Base-by-base conservation (phyloP, 179 eudicot genomes). In the Heliamphora pulchella region DNA sequence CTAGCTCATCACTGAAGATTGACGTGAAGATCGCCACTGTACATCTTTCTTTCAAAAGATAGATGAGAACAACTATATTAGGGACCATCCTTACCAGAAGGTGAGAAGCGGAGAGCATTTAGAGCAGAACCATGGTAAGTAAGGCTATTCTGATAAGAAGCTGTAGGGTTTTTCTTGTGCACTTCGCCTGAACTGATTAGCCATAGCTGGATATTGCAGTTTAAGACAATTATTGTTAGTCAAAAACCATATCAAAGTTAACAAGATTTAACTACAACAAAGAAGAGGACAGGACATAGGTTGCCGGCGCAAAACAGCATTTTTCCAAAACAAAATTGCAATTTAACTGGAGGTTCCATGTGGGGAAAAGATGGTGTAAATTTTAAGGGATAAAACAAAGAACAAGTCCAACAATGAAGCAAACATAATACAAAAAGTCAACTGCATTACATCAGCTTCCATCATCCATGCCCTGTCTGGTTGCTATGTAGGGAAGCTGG, bases 101-200 rank as follows among this genome's bases (percentile, higher is more conserved):
- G 98, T 39, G 98, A 87, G 83, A 96, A 96, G 74, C 98, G 97
- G 78, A 96, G 87, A 76, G 83, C 96, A 86, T 96, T 96, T 50
- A 96, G 94, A 39, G 99, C 96, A 79, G 98, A 87, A 76, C 94
- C 89, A 81, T 96, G 99, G 88, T 94, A 94, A 47, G 96, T 86
- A 86, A 96, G 97, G 87, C 90, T 92, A 72, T 80, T 88, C 57
- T 88, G 92, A 82, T 92, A 94, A 71, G 91, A 74, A 58, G 91
- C 96, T 64, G 92, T 78, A 18, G 98, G 96, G 73, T 80, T 88
- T 88, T 90, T 87, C 78, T 89, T 87, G 77, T 90, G 83, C 43
- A 82, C 89, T 80, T 88, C 89, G 57, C 83, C 89, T 1, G 92
- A 86, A 81, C 82, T 87, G 78, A 90, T 87, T 71, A 84, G 79